Conservation (phyloP, 495 filamentous ascomycete species). For the Tuber indicum region DNA sequence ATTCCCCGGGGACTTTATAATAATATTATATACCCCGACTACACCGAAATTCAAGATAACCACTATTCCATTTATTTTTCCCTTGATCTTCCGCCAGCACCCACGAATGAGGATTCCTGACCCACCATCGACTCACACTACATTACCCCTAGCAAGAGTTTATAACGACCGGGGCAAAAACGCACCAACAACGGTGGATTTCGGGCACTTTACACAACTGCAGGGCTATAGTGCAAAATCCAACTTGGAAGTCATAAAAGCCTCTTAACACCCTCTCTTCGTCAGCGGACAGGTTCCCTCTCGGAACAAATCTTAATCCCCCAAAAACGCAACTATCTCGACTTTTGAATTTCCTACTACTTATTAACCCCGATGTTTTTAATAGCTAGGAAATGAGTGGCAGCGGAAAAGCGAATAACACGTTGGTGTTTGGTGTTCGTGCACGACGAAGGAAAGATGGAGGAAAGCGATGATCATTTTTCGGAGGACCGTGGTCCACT, state of each 20-base stretch:
- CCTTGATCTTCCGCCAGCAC: not conserved
- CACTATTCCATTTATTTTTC: not conserved
- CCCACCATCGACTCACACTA: not conserved
- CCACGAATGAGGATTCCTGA: not conserved
- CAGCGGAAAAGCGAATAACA: too few relatives aligned
- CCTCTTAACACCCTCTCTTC: not conserved
- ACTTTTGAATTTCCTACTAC: not conserved
- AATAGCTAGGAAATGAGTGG: too few relatives aligned
- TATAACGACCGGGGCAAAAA: not conserved
- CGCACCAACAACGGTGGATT: too few relatives aligned
- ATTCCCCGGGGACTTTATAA: not conserved
- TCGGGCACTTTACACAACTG: fast-evolving
- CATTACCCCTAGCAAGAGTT: not conserved
- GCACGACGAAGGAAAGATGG: too few relatives aligned
- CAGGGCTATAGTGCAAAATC: not conserved
- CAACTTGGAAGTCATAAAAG: not conserved
- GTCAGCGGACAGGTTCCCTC: not conserved
- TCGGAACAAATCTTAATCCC: not conserved
- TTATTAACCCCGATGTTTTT: conserved; percentile 6
- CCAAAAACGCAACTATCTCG: not conserved
- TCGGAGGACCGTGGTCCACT: too few relatives aligned
- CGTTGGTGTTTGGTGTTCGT: too few relatives aligned
- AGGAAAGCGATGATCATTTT: too few relatives aligned
- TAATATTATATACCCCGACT: not conserved
- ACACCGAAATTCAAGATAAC: not conserved